Evolutionary conservation across 768 basidiomycete species (phyloP).

Genomic region (Harrya chromipes): DNA sequence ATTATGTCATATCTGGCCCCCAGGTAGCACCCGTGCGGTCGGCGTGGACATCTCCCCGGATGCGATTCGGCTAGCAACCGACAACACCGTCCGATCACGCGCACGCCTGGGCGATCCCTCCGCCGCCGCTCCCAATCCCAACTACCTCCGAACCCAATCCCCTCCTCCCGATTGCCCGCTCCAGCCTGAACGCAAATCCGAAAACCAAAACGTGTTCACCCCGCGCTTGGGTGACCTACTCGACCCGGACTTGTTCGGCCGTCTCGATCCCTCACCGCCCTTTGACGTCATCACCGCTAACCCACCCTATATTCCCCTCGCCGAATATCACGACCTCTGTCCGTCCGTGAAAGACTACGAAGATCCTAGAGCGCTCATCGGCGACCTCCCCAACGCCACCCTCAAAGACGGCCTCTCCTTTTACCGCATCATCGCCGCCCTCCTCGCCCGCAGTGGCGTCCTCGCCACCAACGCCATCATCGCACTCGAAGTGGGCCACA

Average conservation of each 20-base stretch:
- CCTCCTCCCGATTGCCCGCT: too few species aligned
- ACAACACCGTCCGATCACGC: constrained; percentile 37
- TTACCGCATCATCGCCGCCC: constrained; percentile 67
- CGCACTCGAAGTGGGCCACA: constrained; percentile 77
- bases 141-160: not conserved
- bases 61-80: constrained; percentile 49
- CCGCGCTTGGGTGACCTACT: constrained; percentile 47
- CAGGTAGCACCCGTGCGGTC: constrained; percentile 49
- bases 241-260: constrained; percentile 18
- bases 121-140: constrained; percentile 3
- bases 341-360: constrained; percentile 75
- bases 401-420: constrained; percentile 54
- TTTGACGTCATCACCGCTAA: constrained; percentile 83
- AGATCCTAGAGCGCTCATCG: constrained; percentile 78
- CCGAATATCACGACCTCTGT: constrained; percentile 61
- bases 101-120: constrained; percentile 16
- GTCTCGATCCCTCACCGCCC: constrained; percentile 40
- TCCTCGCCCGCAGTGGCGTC: constrained; percentile 52
- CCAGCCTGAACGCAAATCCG: too few species aligned
- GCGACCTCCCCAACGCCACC: constrained; percentile 49
- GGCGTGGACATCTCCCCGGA: constrained; percentile 68
- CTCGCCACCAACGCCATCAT: constrained; percentile 53
- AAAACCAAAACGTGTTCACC: constrained; percentile 29
- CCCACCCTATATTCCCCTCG: constrained; percentile 78
- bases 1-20: constrained; percentile 64